Evolutionary conservation across 2,329 filamentous ascomycete genomes (phyloP), one percentile per base, ranked within the genome.

Genomic region (Pseudogymnoascus sp.): DNA sequence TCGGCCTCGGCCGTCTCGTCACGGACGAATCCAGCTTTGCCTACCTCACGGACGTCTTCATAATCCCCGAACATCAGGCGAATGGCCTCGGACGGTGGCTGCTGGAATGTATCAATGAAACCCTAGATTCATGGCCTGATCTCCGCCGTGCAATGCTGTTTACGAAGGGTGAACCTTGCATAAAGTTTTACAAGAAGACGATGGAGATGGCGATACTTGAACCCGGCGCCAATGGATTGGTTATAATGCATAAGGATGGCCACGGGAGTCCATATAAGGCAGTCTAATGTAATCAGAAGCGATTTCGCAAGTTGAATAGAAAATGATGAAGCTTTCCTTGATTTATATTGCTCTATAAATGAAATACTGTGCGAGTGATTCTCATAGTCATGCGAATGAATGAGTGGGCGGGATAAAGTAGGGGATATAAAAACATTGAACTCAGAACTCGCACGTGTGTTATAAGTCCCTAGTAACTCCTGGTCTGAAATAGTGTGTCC

Each of bases 1-100:
- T 88, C 57, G 85, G 85, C 1, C 79, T 87, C 64, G 81, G 80
- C 1, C 80, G 88, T 21, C 75, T 88, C 21, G 77, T 90, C 61
- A 92, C 88, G 4, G 89, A 91, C 74, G 83, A 83, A 69, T 80
- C 84, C 51, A 89, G 87, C 0, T 85, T 90, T 68, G 85, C 82
- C 48, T 91, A 89, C 69, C 75, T 88, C 37, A 87, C 87, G 19
- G 88, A 90, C 69, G 84, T 90, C 34, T 90, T 86, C 72, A 78
- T 90, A 21, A 73, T 83, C 2, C 78, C 82, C 0, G 78, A 80
- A 39, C 82, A 85, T 69, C 85, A 87, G 71, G 80, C 82, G 2
- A 75, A 78, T 4, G 87, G 88, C 0, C 77, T 90, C 1, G 88
- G 84, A 3, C 81, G 78, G 60, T 90, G 86, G 85, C 75, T 90